phyloP scores from a whole-genome alignment of 2,329 filamentous ascomycete species.

The Penicillium occitanis region DNA sequence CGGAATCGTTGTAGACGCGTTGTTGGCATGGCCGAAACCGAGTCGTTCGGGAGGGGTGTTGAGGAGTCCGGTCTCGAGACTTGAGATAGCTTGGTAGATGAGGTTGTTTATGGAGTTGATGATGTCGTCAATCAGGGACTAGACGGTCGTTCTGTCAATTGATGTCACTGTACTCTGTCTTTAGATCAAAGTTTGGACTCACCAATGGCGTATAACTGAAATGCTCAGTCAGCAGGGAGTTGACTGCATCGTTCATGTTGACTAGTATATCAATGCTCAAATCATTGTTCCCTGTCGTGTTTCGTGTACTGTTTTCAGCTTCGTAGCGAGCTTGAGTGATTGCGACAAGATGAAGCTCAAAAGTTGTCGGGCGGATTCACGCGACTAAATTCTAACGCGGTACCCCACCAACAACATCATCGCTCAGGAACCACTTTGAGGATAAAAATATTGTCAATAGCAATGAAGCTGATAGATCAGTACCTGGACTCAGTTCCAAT shows the following conservation, averaged over 20 bases:
- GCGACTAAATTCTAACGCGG: constrained; percentile 3
- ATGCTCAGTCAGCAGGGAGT: constrained; percentile 83
- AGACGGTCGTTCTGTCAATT: constrained; percentile 16
- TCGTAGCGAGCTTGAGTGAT: not conserved
- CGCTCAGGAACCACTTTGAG: not conserved
- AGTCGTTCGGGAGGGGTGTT: constrained; percentile 71
- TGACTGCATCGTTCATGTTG: constrained; percentile 47
- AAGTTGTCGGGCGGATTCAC: not conserved
- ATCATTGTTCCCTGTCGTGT: not conserved
- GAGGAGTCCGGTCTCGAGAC: constrained; percentile 79
- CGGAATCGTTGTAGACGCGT: constrained; percentile 45
- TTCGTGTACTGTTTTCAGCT: no score
- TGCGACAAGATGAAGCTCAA: constrained; percentile 2
- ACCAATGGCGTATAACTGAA: constrained; percentile 92
- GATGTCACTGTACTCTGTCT: constrained; percentile 10
- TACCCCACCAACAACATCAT: constrained; percentile 12
- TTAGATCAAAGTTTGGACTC: constrained; percentile 35
- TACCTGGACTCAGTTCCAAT: not conserved
- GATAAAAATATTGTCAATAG: not conserved
- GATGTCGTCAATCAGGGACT: constrained; percentile 96
- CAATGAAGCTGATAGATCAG: not conserved
- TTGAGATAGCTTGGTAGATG: constrained; percentile 83
- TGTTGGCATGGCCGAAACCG: constrained; percentile 66
- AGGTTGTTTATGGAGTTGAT: constrained; percentile 96
- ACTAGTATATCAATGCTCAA: not conserved